Base-by-base conservation (phyloP, 805 yeast species). In the Starmerella sp. region DNA sequence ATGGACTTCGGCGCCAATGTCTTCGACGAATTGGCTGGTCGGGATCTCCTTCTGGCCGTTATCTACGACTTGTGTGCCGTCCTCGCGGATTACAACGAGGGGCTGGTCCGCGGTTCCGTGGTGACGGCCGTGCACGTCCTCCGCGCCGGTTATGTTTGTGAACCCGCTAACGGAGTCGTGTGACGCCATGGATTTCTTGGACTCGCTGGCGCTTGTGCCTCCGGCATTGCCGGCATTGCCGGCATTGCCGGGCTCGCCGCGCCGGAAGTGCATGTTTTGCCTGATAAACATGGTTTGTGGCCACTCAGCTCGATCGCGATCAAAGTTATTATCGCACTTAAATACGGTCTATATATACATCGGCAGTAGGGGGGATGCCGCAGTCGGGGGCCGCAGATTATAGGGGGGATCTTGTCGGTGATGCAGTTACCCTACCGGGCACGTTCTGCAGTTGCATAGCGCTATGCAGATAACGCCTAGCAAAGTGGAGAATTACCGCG, bases 1-100 rank as follows among this genome's bases (percentile, higher is more conserved):
- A 13, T 54, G 56, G 10, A 57, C 57, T 45, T 57, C 57, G 9
- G 55, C 60, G n/a, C 60, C 60, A 30, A 54, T 37, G 32, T 57
- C 57, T 15, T 57, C 60, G 7, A 52, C 57, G 15, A 42, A 54
- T 28, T 54, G 52, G 15, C 53, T 57, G 48, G 54, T 52, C 2
- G 56, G 55, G 2, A 48, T 48, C 13, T 52, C 58, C 29, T 55
- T 55, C 37, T 51, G 42, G 31, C 52, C 55, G 34, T 51, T 47
- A 38, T 51, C 57, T 3, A 54, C 13, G 15, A 15, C 31, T 9
- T 37, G 51, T 7, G 47, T 38, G 3, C 48, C 49, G 17, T 54
- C 48, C 28, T 30, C 43, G 3, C 32, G 41, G n/a, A 32, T 22
- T 4, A 51, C 44, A 9, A 54, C 28, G 2, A 54, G 47, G 13